phyloP scores from a whole-genome alignment of 345 rosid species.

The Gynandropsis gynandra region DNA sequence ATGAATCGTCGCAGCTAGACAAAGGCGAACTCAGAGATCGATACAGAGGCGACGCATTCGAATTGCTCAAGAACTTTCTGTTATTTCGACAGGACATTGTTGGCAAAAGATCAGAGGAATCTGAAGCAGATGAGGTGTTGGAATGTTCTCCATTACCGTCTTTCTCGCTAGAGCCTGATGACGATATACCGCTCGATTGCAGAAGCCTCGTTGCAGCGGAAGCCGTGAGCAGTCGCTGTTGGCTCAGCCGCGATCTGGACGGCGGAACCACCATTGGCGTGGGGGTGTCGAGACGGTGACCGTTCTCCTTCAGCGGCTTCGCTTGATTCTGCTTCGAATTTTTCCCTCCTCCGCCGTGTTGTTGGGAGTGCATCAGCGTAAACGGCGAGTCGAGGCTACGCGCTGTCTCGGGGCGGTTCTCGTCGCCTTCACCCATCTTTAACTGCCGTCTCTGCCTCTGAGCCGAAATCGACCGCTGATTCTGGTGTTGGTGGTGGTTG shows the following conservation, averaged over 20 bases:
- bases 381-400: constrained; percentile 50
- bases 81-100: constrained; percentile 11
- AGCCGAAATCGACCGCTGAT: constrained; percentile 31
- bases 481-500: constrained; percentile 24
- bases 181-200: constrained; percentile 37
- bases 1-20: constrained; percentile 14
- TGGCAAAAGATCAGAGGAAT: constrained; percentile 14
- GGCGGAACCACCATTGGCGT: constrained; percentile 25
- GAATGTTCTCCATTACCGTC: constrained; percentile 10
- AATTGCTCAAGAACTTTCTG: constrained; percentile 7
- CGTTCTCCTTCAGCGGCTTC: constrained; percentile 28
- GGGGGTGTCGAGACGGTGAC: constrained; percentile 24
- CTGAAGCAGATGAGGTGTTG: constrained; percentile 8
- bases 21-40: constrained; percentile 18
- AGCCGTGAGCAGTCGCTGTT: constrained; percentile 24
- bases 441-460: constrained; percentile 45
- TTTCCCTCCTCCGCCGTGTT: constrained; percentile 26
- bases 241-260: constrained; percentile 19
- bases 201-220: constrained; percentile 67
- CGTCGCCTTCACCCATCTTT: constrained; percentile 34
- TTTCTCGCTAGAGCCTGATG: constrained; percentile 23
- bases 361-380: constrained; percentile 2
- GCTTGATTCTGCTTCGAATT: constrained; percentile 10
- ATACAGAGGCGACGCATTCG: constrained; percentile 20
- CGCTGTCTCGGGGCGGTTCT: constrained; percentile 40